A percentile compares a stretch with the other conserved stretches of the same genome.
phyloP scores from a whole-genome alignment of 2,329 filamentous ascomycete species.

The Colletotrichum aenigma region DNA sequence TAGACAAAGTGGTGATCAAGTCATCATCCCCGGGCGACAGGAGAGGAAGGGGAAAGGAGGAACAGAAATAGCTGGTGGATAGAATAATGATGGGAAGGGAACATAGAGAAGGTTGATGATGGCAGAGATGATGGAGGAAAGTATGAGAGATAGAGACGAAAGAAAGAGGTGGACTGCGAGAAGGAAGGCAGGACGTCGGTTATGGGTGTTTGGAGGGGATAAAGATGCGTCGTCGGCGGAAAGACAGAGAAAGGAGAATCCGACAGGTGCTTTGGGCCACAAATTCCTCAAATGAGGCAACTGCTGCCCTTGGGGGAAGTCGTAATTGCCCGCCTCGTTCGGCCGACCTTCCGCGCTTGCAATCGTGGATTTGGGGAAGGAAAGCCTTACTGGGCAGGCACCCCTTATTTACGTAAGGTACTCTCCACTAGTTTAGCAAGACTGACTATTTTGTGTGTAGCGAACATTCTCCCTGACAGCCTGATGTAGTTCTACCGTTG shows the following conservation, averaged over 20 bases:
- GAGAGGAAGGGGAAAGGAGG: not conserved
- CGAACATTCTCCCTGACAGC: not conserved
- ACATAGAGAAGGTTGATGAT: not conserved
- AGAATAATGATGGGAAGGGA: not conserved
- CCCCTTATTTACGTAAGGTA: not conserved
- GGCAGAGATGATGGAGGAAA: not conserved
- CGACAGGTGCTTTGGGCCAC: not conserved
- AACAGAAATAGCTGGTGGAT: not conserved
- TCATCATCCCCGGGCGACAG: not conserved
- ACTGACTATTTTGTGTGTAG: not conserved
- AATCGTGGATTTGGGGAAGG: not conserved
- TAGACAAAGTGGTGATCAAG: not conserved
- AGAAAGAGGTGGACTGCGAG: not conserved
- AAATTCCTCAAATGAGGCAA: not conserved
- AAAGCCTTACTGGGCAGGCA: not conserved
- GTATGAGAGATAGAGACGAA: not conserved
- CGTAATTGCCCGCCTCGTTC: not conserved
- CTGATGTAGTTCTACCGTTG: not conserved
- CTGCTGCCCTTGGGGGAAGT: not conserved
- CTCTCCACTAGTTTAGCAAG: not conserved
- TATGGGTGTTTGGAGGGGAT: not conserved
- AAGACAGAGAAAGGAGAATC: not conserved
- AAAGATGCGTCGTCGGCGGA: not conserved
- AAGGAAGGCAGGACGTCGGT: not conserved
- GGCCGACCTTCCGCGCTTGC: not conserved